Base-by-base conservation (phyloP, 2,329 filamentous ascomycete genomes). In the Hypoxylon sp. region DNA sequence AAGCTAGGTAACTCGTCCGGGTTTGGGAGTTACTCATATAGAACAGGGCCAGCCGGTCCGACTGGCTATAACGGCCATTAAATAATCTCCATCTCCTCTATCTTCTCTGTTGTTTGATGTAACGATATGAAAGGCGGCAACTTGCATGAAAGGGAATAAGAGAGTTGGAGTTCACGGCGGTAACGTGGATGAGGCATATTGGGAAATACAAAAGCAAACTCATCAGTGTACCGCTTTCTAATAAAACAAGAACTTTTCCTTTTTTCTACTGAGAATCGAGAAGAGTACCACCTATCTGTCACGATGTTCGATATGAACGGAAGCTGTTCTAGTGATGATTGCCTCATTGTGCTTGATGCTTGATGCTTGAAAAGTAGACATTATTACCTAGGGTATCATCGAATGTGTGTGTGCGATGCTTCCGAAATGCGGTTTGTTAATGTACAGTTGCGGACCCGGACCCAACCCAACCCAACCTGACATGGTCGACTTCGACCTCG, bases 361-460 rank as follows among this genome's bases (percentile, higher is more conserved):
- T 31, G 31, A 56, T 55, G 52, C 47, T 68, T 46, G 17, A 54
- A 54, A 72, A 63, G 65, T 71, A 73, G 65, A 68, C 57, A 70
- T 70, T 68, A 75, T 71, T 75, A 70, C 68, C 68, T 68, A 70
- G 75, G 75, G 75, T 76, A 76, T 77, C 75, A 75, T 77, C 67
- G 65, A 72, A 65, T 68, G 64, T 60, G 64, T 60, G 64, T 64
- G 15, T 65, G 60, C 61, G 67, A 72, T 73, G 70, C 63, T 17
- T 65, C 66, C 59, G 61, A 60, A 69, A 58, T 69, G 68, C 65
- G 65, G 59, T 44, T 72, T 55, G 67, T 58, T 62, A 74, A 74
- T 74, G 65, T 74, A 74, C 72, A 72, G 56, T 27, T 64, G 31
- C 29, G 32, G 8, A 48, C 57, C 61, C 42, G 24, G 46, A 46